Evolutionary conservation across 2,329 filamentous ascomycete genomes (phyloP).

Genomic region (Aspergillus puulaauensis): DNA sequence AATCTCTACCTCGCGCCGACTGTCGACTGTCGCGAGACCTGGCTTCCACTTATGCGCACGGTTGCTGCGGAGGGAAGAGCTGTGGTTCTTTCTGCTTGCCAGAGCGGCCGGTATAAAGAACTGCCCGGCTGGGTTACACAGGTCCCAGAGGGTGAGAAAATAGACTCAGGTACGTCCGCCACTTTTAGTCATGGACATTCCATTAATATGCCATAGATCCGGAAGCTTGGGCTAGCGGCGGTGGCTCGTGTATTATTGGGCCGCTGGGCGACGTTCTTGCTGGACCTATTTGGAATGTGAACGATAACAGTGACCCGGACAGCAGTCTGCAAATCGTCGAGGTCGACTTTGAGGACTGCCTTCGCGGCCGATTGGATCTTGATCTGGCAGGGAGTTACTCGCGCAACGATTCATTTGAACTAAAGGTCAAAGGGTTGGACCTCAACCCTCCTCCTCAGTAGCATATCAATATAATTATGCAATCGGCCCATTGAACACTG

Average conservation of each 20-base stretch:
- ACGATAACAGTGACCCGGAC: slow-evolving; percentile 29
- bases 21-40: slow-evolving; percentile 79
- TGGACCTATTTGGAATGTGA: slow-evolving; percentile 75
- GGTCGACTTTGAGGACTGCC: slow-evolving; percentile 85
- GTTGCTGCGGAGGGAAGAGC: slow-evolving; percentile 78
- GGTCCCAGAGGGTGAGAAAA: slow-evolving; percentile 7
- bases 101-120: slow-evolving; percentile 65
- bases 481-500: not conserved
- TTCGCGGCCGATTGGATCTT: slow-evolving; percentile 75
- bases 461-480: not conserved
- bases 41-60: slow-evolving; percentile 79
- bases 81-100: slow-evolving; percentile 83
- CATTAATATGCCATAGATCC: slow-evolving; percentile 4
- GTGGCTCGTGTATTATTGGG: slow-evolving; percentile 79
- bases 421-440: slow-evolving; percentile 61
- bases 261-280: slow-evolving; percentile 77
- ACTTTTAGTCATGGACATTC: not conserved
- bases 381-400: slow-evolving; percentile 87
- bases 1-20: slow-evolving; percentile 91
- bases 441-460: slow-evolving; percentile 56
- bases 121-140: slow-evolving; percentile 58
- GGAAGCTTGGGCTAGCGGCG: slow-evolving; percentile 60
- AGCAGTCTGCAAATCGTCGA: slow-evolving; percentile 60
- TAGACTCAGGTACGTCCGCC: slow-evolving; percentile 2
- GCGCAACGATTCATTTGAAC: slow-evolving; percentile 64